phyloP scores from a whole-genome alignment of 2,329 filamentous ascomycete genomes.

The Cordyceps cicadae region DNA sequence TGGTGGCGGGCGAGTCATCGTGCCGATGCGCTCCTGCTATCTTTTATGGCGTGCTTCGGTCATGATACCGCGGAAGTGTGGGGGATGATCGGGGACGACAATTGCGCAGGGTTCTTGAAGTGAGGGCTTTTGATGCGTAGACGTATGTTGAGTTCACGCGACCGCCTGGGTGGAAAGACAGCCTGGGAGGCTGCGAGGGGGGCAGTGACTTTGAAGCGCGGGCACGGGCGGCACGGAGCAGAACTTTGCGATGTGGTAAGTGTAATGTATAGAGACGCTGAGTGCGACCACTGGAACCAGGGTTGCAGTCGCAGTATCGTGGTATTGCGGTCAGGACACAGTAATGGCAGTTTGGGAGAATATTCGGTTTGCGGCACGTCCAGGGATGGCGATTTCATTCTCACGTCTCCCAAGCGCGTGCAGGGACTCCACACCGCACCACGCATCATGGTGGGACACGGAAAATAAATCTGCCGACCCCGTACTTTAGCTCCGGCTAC shows the following conservation, averaged over 20 bases:
- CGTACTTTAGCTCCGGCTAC: neutral
- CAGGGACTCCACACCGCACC: slow-evolving; percentile 11
- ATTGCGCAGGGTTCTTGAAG: slow-evolving; percentile 7
- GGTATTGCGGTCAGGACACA: neutral
- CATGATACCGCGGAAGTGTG: slow-evolving; percentile 44
- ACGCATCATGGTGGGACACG: slow-evolving; percentile 7
- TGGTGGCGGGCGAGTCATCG: slow-evolving; percentile 70
- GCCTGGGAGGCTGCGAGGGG: neutral
- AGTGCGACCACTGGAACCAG: neutral
- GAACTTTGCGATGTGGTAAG: neutral
- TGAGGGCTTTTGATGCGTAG: neutral
- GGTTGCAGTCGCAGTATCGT: neutral
- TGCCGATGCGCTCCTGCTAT: slow-evolving; percentile 45
- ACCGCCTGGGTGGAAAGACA: slow-evolving; percentile 7
- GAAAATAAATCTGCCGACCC: slow-evolving; percentile 2
- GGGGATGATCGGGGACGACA: slow-evolving; percentile 14
- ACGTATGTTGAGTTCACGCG: slow-evolving; percentile 9
- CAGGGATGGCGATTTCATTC: slow-evolving; percentile 12
- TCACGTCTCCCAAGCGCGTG: slow-evolving; percentile 6
- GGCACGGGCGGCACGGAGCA: slow-evolving; percentile 2
- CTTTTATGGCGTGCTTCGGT: slow-evolving; percentile 44
- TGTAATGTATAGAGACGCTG: neutral
- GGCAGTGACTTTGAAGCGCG: slow-evolving; percentile 1
- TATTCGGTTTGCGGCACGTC: slow-evolving; percentile 6
- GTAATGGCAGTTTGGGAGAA: slow-evolving; percentile 1